Base-by-base conservation (phyloP, 1,284 basidiomycete species). In the Testicularia cyperi region DNA sequence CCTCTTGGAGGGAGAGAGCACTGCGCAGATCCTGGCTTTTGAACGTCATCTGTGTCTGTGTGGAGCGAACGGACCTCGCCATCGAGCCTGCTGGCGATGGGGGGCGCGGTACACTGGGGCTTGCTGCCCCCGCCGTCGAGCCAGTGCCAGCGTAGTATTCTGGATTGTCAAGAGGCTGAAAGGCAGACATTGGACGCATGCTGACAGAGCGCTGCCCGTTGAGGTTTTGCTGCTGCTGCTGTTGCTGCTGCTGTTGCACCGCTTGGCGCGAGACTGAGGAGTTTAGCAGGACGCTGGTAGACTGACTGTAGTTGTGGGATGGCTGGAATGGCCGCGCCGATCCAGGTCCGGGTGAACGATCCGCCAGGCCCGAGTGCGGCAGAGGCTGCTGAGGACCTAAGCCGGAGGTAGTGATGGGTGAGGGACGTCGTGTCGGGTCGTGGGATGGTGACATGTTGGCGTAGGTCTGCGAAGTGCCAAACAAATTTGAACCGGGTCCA, bases 1-100 rank as follows among this genome's bases (percentile, higher is more conserved):
- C 67, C 26, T 70, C 72, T n/a, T 75, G 73, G 4, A 75, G 52
- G 25, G 60, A 44, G 21, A 75, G 57, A 3, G 73, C 72, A 30
- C 60, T 68, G 15, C 73, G 66, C 6, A 75, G 62, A 24, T 74
- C 73, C 14, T 61, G 60, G 22, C 61, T 69, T 33, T 72, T 73
- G 61, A 75, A 75, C 13, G 72, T 75, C 36, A 75, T 46, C 20
- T 58, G 58, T 10, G 68, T 52, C 15, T 58, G 56, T 5, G 62
- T 51, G 28, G 68, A 49, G 3, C 63, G 60, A 38, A 68, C 55
- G 39, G 69, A 65, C 12, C 48, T 40, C 10, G 64, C 40, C 6
- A 42, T 51, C n/a, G 70, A 72, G 14, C 55, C 65, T 14, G 55
- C 41, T 9, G 65, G 70, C 2, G 64, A 61, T 19, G 55, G 48